Conservation (phyloP, 2,329 filamentous ascomycete species). For the Chrysoporthe austroafricana region DNA sequence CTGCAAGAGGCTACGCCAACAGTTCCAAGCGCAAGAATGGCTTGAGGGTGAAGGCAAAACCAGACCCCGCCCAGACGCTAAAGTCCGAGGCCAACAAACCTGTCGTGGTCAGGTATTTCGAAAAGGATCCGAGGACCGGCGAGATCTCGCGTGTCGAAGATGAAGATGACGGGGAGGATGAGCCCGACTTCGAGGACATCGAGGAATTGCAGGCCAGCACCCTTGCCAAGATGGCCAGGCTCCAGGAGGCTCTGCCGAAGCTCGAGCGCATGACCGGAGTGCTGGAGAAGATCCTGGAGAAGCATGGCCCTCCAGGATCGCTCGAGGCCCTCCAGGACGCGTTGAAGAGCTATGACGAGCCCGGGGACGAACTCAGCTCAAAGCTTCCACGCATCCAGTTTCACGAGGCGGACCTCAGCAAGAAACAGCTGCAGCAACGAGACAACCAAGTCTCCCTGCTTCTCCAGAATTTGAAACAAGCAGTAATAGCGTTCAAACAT, state of each 20-base stretch:
- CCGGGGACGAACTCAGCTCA: background rate
- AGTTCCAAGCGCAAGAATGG: constrained; percentile 6
- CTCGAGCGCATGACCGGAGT: constrained; percentile 12
- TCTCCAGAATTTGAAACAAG: constrained; percentile 36
- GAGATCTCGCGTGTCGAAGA: constrained; percentile 20
- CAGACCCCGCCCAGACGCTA: background rate
- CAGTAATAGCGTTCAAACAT: constrained; percentile 41
- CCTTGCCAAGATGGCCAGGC: constrained; percentile 42
- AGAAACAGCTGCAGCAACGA: constrained; percentile 31
- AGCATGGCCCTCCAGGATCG: constrained; percentile 24
- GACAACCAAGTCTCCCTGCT: constrained; percentile 29
- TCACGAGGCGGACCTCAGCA: constrained; percentile 32
- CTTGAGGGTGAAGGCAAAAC: background rate
- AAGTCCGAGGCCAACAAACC: background rate
- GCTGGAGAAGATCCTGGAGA: constrained; percentile 23
- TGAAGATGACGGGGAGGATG: constrained; percentile 59
- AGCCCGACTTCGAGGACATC: constrained; percentile 82
- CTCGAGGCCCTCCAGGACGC: constrained; percentile 23
- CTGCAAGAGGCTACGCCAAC: constrained; percentile 20
- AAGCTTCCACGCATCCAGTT: constrained; percentile 21
- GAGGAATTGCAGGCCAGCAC: constrained; percentile 70
- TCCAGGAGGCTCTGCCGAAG: constrained; percentile 17
- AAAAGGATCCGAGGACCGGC: constrained; percentile 23
- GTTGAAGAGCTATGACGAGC: constrained; percentile 20
- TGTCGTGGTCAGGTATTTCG: constrained; percentile 24